These are phyloP conservation scores for Termitomyces sp. DNA, from an alignment of 768 basidiomycete species.

Conservation along the genomic window DNA sequence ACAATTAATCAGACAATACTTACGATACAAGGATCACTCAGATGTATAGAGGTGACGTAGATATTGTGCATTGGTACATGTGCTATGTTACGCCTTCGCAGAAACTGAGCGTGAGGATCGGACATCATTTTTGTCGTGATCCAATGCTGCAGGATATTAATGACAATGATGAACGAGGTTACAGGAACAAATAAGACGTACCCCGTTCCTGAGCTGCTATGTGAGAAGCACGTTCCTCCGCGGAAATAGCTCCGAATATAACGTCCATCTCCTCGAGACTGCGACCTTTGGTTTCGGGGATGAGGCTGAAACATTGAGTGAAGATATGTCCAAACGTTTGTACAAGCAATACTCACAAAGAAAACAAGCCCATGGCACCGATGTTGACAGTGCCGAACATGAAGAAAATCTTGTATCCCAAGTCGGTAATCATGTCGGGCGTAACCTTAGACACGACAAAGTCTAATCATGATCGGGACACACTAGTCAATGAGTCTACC, in stretches of 20 bases:
- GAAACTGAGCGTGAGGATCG: not conserved
- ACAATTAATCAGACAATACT: too few species aligned
- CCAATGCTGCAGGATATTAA: not conserved
- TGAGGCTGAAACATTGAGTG: slow-evolving; percentile 23
- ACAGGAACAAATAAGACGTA: slow-evolving; percentile 1
- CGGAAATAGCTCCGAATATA: slow-evolving; percentile 49
- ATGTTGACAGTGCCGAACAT: slow-evolving; percentile 75
- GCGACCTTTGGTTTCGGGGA: slow-evolving; percentile 59
- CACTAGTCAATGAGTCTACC: not conserved
- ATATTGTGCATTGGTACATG: not conserved
- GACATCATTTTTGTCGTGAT: slow-evolving; percentile 1
- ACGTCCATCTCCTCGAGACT: slow-evolving; percentile 49
- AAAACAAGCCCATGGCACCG: slow-evolving; percentile 61
- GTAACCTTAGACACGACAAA: slow-evolving; percentile 72
- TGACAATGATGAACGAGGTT: not conserved
- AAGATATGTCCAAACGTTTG: not conserved
- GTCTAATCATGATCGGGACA: slow-evolving; percentile 31
- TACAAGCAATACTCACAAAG: slow-evolving; percentile 36
- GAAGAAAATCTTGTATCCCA: slow-evolving; percentile 73
- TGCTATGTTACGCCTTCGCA: not conserved
- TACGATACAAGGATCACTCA: not conserved
- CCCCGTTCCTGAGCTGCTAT: slow-evolving; percentile 43
- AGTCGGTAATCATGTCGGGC: slow-evolving; percentile 49
- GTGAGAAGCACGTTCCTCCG: slow-evolving; percentile 46
- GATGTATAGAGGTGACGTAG: not conserved